Base-by-base conservation (phyloP, 2,329 filamentous ascomycete species). In the Trichothecium roseum region DNA sequence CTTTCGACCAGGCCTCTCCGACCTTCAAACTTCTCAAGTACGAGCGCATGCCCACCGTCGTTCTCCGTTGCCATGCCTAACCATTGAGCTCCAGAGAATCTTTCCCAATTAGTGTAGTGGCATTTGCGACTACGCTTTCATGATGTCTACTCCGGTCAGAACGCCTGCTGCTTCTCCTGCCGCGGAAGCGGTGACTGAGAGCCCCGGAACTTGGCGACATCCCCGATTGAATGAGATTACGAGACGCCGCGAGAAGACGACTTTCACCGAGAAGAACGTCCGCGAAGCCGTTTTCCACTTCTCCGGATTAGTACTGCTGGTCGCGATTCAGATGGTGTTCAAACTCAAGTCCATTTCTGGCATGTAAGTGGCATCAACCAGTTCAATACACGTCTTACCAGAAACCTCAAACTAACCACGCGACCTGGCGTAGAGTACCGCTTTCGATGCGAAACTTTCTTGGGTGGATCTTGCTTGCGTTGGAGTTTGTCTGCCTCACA, bases 141-240 rank as follows among this genome's bases (percentile, higher is more conserved):
- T 24, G 6, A 24, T 24, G 20, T 24, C 51, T 26, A 63, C 61
- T 45, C 51, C 72, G 44, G 42, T 69, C 52, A 53, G 68, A 56
- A 54, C 52, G 22, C 62, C 56, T 18, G 18, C 37, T 35, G 35
- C 54, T 60, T 22, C 50, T 42, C 33, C 54, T 58, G 30, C 38
- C 55, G 14, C 20, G 20, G 20, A 6, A 10, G 43, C 57, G 1
- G 42, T 51, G 16, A 52, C 58, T 18, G 72, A 76, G 36, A 76
- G 71, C 47, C 73, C 84, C 6, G 88, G 89, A 37, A 85, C 80
- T 53, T 98, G 91, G 89, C 76, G 79, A 51, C 91, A 98, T 56
- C 91, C 91, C 24, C 78, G 81, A 43, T 71, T 95, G 44, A 73
- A 86, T 50, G 89, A 96, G 60, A 93, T 98, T 53, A 78, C 83